These are phyloP conservation scores for Penicillium sp. DNA, from an alignment of 2,329 filamentous ascomycete genomes.

Conservation along the genomic window DNA sequence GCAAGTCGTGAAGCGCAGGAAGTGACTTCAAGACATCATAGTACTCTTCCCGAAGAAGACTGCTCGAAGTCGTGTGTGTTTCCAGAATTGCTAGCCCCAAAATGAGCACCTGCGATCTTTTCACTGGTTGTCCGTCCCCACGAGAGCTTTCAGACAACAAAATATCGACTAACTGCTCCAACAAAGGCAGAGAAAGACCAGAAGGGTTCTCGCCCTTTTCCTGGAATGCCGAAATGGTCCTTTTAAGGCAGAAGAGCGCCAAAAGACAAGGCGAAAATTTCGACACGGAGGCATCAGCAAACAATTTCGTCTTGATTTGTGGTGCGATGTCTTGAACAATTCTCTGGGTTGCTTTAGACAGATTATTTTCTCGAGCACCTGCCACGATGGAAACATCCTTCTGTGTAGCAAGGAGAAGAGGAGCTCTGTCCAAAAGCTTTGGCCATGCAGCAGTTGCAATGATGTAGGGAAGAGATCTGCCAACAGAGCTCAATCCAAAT, in stretches of 20 bases:
- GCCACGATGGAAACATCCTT: constrained; percentile 33
- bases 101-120: constrained; percentile 30
- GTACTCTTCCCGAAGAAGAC: constrained; percentile 31
- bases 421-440: constrained; percentile 35
- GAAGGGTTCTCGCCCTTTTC: constrained; percentile 34
- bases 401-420: constrained; percentile 31
- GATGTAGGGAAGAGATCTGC: constrained; percentile 33
- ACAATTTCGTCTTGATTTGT: constrained; percentile 30
- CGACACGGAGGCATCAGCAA: constrained; percentile 20
- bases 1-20: constrained; percentile 42
- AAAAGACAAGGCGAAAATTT: constrained; percentile 38
- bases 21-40: constrained; percentile 34
- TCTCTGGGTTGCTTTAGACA: constrained; percentile 37
- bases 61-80: constrained; percentile 37
- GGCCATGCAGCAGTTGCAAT: constrained; percentile 36
- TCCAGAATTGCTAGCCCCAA: constrained; percentile 44
- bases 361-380: constrained; percentile 23
- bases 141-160: constrained; percentile 23
- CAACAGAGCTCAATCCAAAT: constrained; percentile 35
- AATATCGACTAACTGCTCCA: constrained; percentile 36
- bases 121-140: constrained; percentile 2
- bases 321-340: constrained; percentile 33
- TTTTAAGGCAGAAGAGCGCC: constrained; percentile 38
- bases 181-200: constrained; percentile 30
- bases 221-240: constrained; percentile 36